phyloP scores from a whole-genome alignment of 1,139 yeast species.

The Candida anutae region DNA sequence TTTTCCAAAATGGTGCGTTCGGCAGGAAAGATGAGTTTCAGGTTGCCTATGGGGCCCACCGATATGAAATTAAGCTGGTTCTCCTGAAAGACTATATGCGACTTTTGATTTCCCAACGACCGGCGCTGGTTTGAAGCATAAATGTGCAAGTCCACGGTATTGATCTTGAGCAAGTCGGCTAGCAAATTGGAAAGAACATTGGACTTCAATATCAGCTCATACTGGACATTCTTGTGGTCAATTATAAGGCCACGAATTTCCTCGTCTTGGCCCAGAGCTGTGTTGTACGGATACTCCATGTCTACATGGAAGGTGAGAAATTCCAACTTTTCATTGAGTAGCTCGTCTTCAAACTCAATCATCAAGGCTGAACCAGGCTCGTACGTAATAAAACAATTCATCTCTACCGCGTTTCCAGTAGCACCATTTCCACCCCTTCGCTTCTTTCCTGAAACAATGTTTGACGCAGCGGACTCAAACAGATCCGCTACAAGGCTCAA shows the following conservation, averaged over 20 bases:
- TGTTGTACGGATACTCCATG: conserved; percentile 21
- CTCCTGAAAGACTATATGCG: conserved; percentile 9
- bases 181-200: conserved; percentile 56
- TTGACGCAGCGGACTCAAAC: conserved; percentile 21
- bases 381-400: conserved; percentile 32
- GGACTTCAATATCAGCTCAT: conserved; percentile 64
- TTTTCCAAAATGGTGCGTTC: conserved; percentile 55
- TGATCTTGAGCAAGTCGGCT: conserved; percentile 59
- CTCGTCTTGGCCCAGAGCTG: conserved; percentile 20
- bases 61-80: conserved; percentile 50
- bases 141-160: conserved; percentile 52
- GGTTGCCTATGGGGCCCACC: conserved; percentile 59
- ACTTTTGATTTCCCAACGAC: conserved; percentile 7
- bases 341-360: conserved; percentile 63
- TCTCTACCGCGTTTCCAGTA: conserved; percentile 4
- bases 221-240: conserved; percentile 42
- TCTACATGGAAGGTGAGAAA: conserved; percentile 52
- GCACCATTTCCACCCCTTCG: conserved; percentile 1
- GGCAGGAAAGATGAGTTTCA: conserved; percentile 61
- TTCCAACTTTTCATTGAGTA: conserved; percentile 65
- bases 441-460: conserved; percentile 6
- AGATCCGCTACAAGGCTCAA: conserved; percentile 27
- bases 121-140: conserved; percentile 22
- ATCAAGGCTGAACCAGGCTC: conserved; percentile 51
- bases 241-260: conserved; percentile 19